Evolutionary conservation across 2,329 filamentous ascomycete species (phyloP).

Genomic region (Cladosporium sphaerospermum): DNA sequence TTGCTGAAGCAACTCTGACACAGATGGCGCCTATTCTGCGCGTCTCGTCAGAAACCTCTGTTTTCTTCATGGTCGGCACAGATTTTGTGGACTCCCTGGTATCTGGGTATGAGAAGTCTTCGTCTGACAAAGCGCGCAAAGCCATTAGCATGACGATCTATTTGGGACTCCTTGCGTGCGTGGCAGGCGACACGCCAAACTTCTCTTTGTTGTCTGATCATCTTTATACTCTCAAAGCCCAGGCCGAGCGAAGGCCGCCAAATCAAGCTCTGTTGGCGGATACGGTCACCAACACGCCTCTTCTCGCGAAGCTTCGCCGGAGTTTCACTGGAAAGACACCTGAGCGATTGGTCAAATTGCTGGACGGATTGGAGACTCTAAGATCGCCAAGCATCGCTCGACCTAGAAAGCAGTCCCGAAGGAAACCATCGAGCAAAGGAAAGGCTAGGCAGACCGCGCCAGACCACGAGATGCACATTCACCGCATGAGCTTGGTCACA

Average conservation of each 20-base stretch:
- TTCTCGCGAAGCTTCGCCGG: conserved; percentile 59
- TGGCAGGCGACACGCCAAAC: conserved; percentile 61
- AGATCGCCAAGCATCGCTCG: conserved; percentile 48
- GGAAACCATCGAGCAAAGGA: conserved; percentile 56
- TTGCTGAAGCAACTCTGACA: conserved; percentile 50
- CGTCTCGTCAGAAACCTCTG: conserved; percentile 50
- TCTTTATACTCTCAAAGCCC: conserved; percentile 70
- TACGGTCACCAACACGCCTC: conserved; percentile 71
- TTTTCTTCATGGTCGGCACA: conserved; percentile 71
- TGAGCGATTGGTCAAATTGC: conserved; percentile 53
- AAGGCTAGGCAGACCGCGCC: conserved; percentile 43
- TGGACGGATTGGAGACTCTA: conserved; percentile 56
- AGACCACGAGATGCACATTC: conserved; percentile 57
- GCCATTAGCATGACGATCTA: conserved; percentile 68
- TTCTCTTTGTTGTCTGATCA: conserved; percentile 74
- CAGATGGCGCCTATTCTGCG: conserved; percentile 59
- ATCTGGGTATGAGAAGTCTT: conserved; percentile 58
- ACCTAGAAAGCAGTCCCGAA: conserved; percentile 49
- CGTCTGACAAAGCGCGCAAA: conserved; percentile 54
- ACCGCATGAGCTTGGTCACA: conserved; percentile 76
- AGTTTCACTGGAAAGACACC: conserved; percentile 48
- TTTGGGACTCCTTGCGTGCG: conserved; percentile 64
- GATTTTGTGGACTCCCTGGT: conserved; percentile 78
- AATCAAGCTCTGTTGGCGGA: conserved; percentile 66
- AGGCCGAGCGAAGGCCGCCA: conserved; percentile 56